Base-by-base conservation (phyloP, 2,329 filamentous ascomycete species). In the Fusarium sp. region DNA sequence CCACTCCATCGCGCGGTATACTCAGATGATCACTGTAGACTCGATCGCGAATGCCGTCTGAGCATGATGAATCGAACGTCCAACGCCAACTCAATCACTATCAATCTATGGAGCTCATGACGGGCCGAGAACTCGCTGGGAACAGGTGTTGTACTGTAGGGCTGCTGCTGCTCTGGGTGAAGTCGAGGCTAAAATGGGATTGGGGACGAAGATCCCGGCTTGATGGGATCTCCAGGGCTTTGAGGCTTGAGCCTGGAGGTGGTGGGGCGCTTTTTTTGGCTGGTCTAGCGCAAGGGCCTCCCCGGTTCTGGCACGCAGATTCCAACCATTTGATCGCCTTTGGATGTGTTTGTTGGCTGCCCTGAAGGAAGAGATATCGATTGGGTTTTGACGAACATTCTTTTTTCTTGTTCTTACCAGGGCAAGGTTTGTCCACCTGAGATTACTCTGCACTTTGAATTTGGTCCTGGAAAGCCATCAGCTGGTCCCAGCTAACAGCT, bases 21-120 rank as follows among this genome's bases (percentile, higher is more conserved):
- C 66, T 69, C 66, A 56, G 60, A 69, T 69, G 66, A 69, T 51
- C 54, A 50, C 28, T 44, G 20, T 34, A 31, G 36, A 24, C 22
- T 40, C 50, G 54, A 68, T 68, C 60, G 28, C 58, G 42, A 51
- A 57, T 61, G 53, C 45, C 50, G 42, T 66, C 46, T 36, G 18
- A 20, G 20, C 43, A 43, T 17, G 42, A 40, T 18, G 36, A 45
- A 65, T 49, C 28, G 17, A 52, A 43, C 6, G 28, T 20, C 28
- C 28, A 31, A 28, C 26, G 26, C 44, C 48, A 63, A 58, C 33
- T 36, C 38, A 45, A 55, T 44, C 26, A 63, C 38, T 46, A 38
- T 31, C 22, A 57, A 51, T 51, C 46, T 56, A 38, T 14, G 28
- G 24, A 17, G 40, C 48, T 40, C 24, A 26, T 62, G 28, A 51